Evolutionary conservation across 169 alveolate species (phyloP), one percentile per base, ranked within the genome.

Genomic region (Babesia caballi): DNA sequence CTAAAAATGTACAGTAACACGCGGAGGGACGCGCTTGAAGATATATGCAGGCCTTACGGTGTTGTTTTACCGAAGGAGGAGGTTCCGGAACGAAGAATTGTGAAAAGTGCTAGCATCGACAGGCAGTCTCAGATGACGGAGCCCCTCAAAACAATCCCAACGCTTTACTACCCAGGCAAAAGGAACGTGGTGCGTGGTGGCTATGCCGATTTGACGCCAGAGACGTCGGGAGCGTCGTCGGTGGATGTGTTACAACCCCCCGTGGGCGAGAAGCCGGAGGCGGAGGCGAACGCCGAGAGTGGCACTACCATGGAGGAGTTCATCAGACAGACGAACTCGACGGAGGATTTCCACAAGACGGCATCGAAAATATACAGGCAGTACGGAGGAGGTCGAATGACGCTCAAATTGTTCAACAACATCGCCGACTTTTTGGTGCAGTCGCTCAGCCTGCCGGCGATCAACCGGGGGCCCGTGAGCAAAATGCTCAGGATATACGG

Each of bases 401-500:
- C 82, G 19, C 35, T 44, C 54, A 69, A 67, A 19, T 41, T 69
- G 28, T 78, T 78, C 75, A 78, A 60, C 66, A 78, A 78, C 67
- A 21, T 78, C 36, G 76, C 59, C 5, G 65, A 63, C 47, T 70
- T 57, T 44, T 56, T 78, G 41, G 25, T 69, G 12, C 69, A 59
- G n/a, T 78, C 87, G 19, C 49, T 78, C 32, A 58, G 65, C 38
- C 53, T 78, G 19, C 87, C 82, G 3, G 38, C 44, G 21, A 52
- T 69, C 5, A 35, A 70, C 69, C 46, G 71, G 52, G 52, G 32
- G 32, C 51, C 82, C 15, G 53, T 63, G 5, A 74, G 40, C 17
- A 47, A 59, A 23, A 28, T 78, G 15, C 60, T 65, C 11, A 56
- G 21, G 3, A 38, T 53, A 6, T 68, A 78, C 36, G 72, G 69